Percentiles rank a stretch among this genome's conserved stretches.
phyloP scores from a whole-genome alignment of 768 basidiomycete genomes.

The Leccinum variicolor region DNA sequence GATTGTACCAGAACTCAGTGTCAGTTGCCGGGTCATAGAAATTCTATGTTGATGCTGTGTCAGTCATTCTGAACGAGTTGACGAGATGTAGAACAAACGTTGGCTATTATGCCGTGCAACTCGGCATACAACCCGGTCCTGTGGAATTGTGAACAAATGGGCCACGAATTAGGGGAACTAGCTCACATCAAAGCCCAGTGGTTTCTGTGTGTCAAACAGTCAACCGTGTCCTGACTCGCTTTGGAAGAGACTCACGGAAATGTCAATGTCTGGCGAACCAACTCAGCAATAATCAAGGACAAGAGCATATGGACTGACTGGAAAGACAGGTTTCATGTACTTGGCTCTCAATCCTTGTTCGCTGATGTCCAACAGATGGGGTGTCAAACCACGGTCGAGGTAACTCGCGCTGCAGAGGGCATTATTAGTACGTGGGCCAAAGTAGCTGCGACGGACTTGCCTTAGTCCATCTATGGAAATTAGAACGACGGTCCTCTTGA shows the following conservation, averaged over 20 bases:
- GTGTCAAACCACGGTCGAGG: slow-evolving; percentile 80
- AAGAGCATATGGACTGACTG: slow-evolving; percentile 51
- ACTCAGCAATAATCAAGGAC: neutral
- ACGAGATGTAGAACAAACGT: slow-evolving; percentile 44
- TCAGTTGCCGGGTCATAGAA: slow-evolving; percentile 76
- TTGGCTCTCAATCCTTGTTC: slow-evolving; percentile 84
- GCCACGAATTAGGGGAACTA: neutral
- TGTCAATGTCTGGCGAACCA: slow-evolving; percentile 62
- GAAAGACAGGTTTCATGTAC: slow-evolving; percentile 84
- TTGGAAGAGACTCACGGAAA: slow-evolving; percentile 65
- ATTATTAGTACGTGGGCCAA: slow-evolving; percentile 7
- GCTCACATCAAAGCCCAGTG: slow-evolving; percentile 85
- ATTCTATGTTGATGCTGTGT: slow-evolving; percentile 45
- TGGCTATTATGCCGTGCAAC: slow-evolving; percentile 88
- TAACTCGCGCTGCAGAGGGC: slow-evolving; percentile 66
- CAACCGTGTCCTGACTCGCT: neutral
- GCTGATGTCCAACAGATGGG: slow-evolving; percentile 77
- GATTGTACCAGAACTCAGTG: slow-evolving; percentile 71
- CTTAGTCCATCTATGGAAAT: slow-evolving; percentile 86
- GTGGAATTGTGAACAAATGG: neutral
- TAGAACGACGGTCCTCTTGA: slow-evolving; percentile 75
- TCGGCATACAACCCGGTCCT: slow-evolving; percentile 91
- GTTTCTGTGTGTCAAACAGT: slow-evolving; percentile 48
- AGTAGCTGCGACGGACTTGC: slow-evolving; percentile 33
- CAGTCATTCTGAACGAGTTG: neutral